phyloP scores from a whole-genome alignment of 2,329 filamentous ascomycete genomes.

The Xylariaceae sp. region DNA sequence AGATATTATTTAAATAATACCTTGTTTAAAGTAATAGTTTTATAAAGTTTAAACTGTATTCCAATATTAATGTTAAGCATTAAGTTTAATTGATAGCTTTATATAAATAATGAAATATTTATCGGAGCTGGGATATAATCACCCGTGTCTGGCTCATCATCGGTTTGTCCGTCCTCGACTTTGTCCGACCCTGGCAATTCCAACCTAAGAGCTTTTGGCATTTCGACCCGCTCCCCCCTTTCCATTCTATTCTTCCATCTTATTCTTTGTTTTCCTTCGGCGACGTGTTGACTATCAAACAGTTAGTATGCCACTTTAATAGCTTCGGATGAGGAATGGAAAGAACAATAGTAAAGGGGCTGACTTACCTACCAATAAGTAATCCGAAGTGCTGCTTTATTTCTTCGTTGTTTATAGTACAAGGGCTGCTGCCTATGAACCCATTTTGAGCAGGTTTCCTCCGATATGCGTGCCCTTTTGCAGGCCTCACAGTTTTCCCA shows the following conservation, averaged over 20 bases:
- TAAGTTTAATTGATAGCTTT: too few relatives aligned
- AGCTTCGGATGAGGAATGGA: neutral
- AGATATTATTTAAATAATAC: too few relatives aligned
- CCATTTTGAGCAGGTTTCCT: slow-evolving; percentile 20
- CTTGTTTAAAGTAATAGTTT: too few relatives aligned
- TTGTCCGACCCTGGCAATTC: neutral
- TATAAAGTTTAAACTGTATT: too few relatives aligned
- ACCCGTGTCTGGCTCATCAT: neutral
- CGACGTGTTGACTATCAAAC: neutral
- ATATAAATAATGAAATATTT: too few relatives aligned
- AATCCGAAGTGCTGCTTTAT: slow-evolving; percentile 3
- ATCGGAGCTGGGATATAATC: neutral
- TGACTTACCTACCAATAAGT: slow-evolving; percentile 15
- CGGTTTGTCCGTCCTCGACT: neutral
- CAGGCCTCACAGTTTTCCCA: slow-evolving; percentile 15
- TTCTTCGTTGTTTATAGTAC: slow-evolving; percentile 4
- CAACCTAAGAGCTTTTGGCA: neutral
- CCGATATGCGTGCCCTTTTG: slow-evolving; percentile 12
- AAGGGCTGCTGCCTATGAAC: slow-evolving; percentile 16
- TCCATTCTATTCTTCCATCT: neutral
- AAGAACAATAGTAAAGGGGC: neutral
- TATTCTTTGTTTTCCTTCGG: neutral
- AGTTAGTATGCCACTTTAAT: neutral
- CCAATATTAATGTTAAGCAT: too few relatives aligned
- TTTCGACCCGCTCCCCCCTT: neutral